phyloP scores from a whole-genome alignment of 225 moss, liverwort and hornwort species.

The Anthoceros angustus region DNA sequence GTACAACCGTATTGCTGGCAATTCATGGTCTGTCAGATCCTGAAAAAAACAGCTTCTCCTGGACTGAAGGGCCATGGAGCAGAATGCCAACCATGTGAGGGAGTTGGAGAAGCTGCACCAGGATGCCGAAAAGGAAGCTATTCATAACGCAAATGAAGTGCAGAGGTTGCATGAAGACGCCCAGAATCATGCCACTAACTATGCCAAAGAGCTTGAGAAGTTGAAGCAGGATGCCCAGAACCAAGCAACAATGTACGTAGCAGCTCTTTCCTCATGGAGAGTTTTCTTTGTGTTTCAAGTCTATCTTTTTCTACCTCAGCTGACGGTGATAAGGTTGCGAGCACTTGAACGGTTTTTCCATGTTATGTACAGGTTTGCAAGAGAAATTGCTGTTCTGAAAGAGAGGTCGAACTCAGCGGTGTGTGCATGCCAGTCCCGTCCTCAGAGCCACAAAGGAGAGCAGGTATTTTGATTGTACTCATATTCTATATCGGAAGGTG shows the following conservation, averaged over 20 bases:
- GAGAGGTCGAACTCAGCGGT: background rate
- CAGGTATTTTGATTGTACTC: background rate
- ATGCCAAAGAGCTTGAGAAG: conserved; percentile 1
- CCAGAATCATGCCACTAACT: background rate
- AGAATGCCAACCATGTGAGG: background rate
- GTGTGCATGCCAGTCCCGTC: background rate
- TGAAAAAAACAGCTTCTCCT: background rate
- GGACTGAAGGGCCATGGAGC: background rate
- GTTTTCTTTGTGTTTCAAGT: background rate
- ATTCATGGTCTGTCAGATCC: background rate
- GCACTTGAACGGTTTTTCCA: background rate
- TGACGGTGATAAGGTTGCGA: background rate
- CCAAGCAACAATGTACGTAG: background rate
- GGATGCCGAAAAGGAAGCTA: background rate
- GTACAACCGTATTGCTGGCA: background rate
- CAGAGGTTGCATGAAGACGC: conserved; percentile 1
- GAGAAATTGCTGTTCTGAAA: conserved; percentile 2
- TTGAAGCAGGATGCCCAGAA: conserved; percentile 2
- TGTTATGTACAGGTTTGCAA: background rate
- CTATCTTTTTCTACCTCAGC: too few species aligned
- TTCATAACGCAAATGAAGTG: background rate
- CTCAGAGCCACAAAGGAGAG: background rate
- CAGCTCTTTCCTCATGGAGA: background rate
- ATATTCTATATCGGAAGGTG: too few species aligned
- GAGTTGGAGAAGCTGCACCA: background rate